A percentile compares a stretch with the other conserved stretches of the same genome.
These are phyloP conservation scores for Lizonia empirigonia DNA, from an alignment of 2,329 filamentous ascomycete genomes.

Conservation along the genomic window DNA sequence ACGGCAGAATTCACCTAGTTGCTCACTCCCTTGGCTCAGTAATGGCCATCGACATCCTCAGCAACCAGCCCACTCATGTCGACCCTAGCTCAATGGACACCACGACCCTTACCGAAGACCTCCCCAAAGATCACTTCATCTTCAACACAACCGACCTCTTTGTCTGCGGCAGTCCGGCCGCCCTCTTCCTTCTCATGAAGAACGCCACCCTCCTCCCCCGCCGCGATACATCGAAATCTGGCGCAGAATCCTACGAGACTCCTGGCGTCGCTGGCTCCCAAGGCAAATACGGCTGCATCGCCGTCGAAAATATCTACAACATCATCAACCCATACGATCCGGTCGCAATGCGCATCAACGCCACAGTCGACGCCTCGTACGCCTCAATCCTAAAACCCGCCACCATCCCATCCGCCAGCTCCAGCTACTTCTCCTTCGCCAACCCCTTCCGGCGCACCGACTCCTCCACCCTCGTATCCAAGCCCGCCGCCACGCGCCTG, in stretches of 20 bases:
- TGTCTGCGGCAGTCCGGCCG: conserved; percentile 85
- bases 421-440: conserved; percentile 51
- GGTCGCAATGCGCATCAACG: conserved; percentile 91
- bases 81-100: conserved; percentile 52
- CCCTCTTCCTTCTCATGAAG: conserved; percentile 90
- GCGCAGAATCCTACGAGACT: conserved; percentile 63
- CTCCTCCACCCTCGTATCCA: conserved; percentile 27
- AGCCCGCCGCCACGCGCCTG: conserved; percentile 46
- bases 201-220: conserved; percentile 74
- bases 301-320: conserved; percentile 97
- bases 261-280: conserved; percentile 73
- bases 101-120: conserved; percentile 52
- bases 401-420: conserved; percentile 74
- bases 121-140: conserved; percentile 68
- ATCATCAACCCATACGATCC: conserved; percentile 78
- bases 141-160: conserved; percentile 93
- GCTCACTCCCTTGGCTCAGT: conserved; percentile 93
- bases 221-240: conserved; percentile 75
- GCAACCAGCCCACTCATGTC: conserved; percentile 78
- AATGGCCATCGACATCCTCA: conserved; percentile 92
- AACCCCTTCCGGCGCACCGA: conserved; percentile 49
- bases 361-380: conserved; percentile 82
- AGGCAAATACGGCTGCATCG: conserved; percentile 85
- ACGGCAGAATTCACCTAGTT: conserved; percentile 87
- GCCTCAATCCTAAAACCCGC: conserved; percentile 76